Evolutionary conservation across 176 grass and related monocot genomes (phyloP).

Genomic region (Otatea glauca): DNA sequence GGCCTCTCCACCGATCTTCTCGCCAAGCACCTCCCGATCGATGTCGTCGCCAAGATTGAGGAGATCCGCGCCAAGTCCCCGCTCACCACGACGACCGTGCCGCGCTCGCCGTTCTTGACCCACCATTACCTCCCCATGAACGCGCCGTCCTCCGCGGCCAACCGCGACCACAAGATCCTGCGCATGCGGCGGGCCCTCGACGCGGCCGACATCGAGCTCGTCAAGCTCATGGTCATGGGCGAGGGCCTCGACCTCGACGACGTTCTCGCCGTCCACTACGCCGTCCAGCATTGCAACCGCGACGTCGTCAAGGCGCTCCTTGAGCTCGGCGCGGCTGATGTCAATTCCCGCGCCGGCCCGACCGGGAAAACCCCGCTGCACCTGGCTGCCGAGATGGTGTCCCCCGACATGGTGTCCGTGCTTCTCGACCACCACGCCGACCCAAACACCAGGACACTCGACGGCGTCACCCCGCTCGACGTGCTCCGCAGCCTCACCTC

Average conservation of each 20-base stretch:
- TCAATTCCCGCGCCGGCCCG: slow-evolving; percentile 80
- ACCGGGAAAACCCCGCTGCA: slow-evolving; percentile 83
- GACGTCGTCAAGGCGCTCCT: slow-evolving; percentile 98
- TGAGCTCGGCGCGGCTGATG: slow-evolving; percentile 95
- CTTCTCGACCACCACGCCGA: slow-evolving; percentile 98
- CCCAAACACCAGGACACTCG: slow-evolving; percentile 78
- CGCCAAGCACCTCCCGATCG: slow-evolving; percentile 93
- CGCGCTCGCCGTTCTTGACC: slow-evolving; percentile 65
- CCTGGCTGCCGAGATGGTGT: slow-evolving; percentile 91
- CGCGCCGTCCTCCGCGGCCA: slow-evolving; percentile 44
- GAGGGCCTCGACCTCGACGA: slow-evolving; percentile 98
- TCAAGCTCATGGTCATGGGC: slow-evolving; percentile 99
- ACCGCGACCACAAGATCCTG: slow-evolving; percentile 89
- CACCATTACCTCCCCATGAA: slow-evolving; percentile 71
- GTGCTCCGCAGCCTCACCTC: slow-evolving; percentile 91
- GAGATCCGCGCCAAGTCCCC: slow-evolving; percentile 80
- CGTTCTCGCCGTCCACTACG: slow-evolving; percentile 89
- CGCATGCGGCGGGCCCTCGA: slow-evolving; percentile 91
- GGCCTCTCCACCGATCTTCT: slow-evolving; percentile 90
- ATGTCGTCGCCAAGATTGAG: slow-evolving; percentile 76
- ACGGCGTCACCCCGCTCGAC: slow-evolving; percentile 85
- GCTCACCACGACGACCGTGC: slow-evolving; percentile 15
- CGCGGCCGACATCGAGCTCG: slow-evolving; percentile 94
- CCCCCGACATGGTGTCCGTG: slow-evolving; percentile 92
- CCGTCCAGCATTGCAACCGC: slow-evolving; percentile 83